Conservation (phyloP, 257 asterid species). For the Solanum bulbocastanum region DNA sequence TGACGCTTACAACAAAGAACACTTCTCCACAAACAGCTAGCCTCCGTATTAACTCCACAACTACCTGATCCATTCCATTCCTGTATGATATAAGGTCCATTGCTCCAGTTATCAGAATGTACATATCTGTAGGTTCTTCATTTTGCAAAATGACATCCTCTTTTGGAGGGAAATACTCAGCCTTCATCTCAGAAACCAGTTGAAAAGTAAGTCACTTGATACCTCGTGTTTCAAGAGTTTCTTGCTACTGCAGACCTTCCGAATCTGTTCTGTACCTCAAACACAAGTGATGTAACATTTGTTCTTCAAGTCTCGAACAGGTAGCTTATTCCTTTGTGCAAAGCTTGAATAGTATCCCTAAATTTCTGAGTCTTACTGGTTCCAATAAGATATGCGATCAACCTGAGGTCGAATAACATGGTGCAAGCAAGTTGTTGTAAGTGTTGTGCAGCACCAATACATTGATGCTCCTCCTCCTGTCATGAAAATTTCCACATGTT, state of each 20-base stretch:
- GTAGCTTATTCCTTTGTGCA: constrained; percentile 57
- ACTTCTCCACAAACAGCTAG: constrained; percentile 43
- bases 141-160: constrained; percentile 60
- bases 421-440: constrained; percentile 52
- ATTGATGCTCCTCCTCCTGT: constrained; percentile 9
- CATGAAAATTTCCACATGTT: constrained; percentile 31
- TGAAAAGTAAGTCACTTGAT: constrained; percentile 73
- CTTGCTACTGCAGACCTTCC: constrained; percentile 74
- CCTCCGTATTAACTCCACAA: constrained; percentile 49
- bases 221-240: constrained; percentile 66
- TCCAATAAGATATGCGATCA: constrained; percentile 63
- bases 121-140: constrained; percentile 59
- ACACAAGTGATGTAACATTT: constrained; percentile 73
- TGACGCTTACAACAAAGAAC: constrained; percentile 73
- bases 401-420: constrained; percentile 51
- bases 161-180: constrained; percentile 60
- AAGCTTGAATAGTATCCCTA: constrained; percentile 60
- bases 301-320: constrained; percentile 52
- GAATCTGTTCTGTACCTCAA: constrained; percentile 62
- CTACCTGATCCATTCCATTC: constrained; percentile 31
- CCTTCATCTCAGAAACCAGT: constrained; percentile 77
- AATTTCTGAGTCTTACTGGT: constrained; percentile 59
- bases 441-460: constrained; percentile 60
- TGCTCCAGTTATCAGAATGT: constrained; percentile 48
- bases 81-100: constrained; percentile 45